Base-by-base conservation (phyloP, 2,329 filamentous ascomycete genomes). In the Trichophaea hybrida region DNA sequence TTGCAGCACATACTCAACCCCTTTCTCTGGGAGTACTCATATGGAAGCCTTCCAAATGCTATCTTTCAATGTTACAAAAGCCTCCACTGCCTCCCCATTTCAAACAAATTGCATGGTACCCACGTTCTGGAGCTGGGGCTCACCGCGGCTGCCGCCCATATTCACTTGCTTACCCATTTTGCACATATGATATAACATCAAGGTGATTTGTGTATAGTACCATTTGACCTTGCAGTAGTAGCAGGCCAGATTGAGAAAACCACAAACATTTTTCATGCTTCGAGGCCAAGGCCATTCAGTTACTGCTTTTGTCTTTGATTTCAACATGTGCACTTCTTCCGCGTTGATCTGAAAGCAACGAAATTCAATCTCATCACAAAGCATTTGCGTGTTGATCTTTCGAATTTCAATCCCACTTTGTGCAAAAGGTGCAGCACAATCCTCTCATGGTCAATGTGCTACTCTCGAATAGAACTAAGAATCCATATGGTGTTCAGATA, bases 351-450 rank as follows among this genome's bases (percentile, higher is more conserved):
- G 68, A 61, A 68, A 72, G 32, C 67, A 61, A 38, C 73, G 59
- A 59, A 69, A 73, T 31, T 69, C 59, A 35, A 69, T 61, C 60
- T 66, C 40, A 31, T 69, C 59, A 35, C 61, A 59, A 69, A 61
- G 60, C 71, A 72, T 53, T 69, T 51, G 60, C 61, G 71, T 64
- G 73, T 73, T 2, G 66, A 57, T 33, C 62, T 59, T 13, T 65
- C 58, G 24, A 65, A 24, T 24, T 63, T 61, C 6, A 70, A 60
- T 1, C 57, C 64, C 6, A 44, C 48, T 49, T 66, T 38, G 2
- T 55, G 13, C 8, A 70, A 62, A 13, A 65, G 59, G 13, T 68
- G 33, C 15, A 69, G 52, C n/a, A 72, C 65, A 52, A 62, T n/a
- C 40, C 61, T 32, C 10, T 38, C 56, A 33, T 58, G 46, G 1